Evolutionary conservation across 2,329 filamentous ascomycete species (phyloP).

Genomic region (Penicillium sp.): DNA sequence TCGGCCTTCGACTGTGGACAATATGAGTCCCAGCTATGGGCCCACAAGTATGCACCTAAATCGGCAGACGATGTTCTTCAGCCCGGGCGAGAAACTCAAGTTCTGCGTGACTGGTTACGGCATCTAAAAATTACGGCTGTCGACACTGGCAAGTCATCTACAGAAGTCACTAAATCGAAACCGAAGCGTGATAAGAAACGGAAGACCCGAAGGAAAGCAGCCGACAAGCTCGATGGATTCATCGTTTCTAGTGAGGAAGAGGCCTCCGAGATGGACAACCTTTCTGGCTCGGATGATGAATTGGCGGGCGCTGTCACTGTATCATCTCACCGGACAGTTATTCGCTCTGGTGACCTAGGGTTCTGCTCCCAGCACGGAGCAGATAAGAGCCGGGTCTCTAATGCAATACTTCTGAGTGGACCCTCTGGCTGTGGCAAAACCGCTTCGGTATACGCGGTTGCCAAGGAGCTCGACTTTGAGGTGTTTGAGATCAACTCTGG

Average conservation of each 20-base stretch:
- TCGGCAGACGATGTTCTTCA: slow-evolving; percentile 72
- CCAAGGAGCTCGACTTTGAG: slow-evolving; percentile 87
- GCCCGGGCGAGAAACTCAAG: slow-evolving; percentile 62
- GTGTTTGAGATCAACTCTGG: slow-evolving; percentile 92
- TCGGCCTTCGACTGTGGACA: slow-evolving; percentile 77
- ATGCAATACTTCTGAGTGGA: slow-evolving; percentile 83
- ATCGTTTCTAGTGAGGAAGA: slow-evolving; percentile 78
- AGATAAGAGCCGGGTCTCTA: slow-evolving; percentile 57
- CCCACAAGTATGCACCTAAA: slow-evolving; percentile 77
- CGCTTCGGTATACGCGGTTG: slow-evolving; percentile 84
- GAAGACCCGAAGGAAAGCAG: slow-evolving; percentile 64
- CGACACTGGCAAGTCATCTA: slow-evolving; percentile 54
- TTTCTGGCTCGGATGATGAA: slow-evolving; percentile 60
- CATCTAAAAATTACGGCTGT: slow-evolving; percentile 74
- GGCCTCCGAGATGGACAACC: slow-evolving; percentile 63
- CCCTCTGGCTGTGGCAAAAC: slow-evolving; percentile 91
- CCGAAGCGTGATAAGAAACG: slow-evolving; percentile 29
- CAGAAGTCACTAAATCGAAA: slow-evolving; percentile 28
- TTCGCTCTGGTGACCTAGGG: slow-evolving; percentile 41
- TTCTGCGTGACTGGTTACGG: slow-evolving; percentile 78
- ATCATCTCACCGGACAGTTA: slow-evolving; percentile 38
- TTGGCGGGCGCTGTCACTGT: slow-evolving; percentile 41
- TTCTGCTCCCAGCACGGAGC: slow-evolving; percentile 32
- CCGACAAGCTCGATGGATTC: slow-evolving; percentile 73
- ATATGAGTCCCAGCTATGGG: slow-evolving; percentile 73